Evolutionary conservation across 352 stramenopile species (phyloP).

Genomic region (Globisporangium polare): DNA sequence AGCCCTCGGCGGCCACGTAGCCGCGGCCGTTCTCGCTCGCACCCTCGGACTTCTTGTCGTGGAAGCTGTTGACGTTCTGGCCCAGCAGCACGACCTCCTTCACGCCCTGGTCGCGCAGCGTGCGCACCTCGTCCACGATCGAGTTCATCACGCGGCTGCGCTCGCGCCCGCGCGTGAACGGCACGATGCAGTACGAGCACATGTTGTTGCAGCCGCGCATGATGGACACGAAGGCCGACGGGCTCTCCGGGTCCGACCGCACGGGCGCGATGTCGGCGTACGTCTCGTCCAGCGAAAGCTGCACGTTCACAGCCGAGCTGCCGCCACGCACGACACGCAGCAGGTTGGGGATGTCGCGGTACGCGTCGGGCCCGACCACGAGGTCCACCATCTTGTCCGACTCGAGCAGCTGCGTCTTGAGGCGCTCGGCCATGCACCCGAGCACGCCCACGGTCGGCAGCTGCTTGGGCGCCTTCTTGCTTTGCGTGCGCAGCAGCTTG

Average conservation of each 20-base stretch:
- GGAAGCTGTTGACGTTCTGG: conserved; percentile 99
- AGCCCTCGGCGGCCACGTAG: conserved; percentile 89
- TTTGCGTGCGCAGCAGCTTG: conserved; percentile 52
- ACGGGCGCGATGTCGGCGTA: conserved; percentile 98
- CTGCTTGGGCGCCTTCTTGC: conserved; percentile 48
- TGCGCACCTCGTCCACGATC: conserved; percentile 94
- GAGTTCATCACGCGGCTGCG: conserved; percentile 87
- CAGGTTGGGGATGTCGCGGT: conserved; percentile 96
- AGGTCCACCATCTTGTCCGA: conserved; percentile 96
- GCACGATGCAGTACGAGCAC: conserved; percentile 99
- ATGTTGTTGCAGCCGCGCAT: conserved; percentile 99
- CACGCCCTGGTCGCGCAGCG: conserved; percentile 88
- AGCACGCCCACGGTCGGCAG: conserved; percentile 93
- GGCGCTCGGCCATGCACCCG: conserved; percentile 99
- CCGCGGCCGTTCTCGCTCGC: conserved; percentile 58
- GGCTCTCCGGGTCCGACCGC: conserved; percentile 72
- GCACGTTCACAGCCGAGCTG: conserved; percentile 90
- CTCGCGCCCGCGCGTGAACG: conserved; percentile 98
- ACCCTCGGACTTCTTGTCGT: conserved; percentile 89
- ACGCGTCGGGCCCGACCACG: conserved; percentile 97
- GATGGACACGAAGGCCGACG: conserved; percentile 97
- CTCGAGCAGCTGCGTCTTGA: conserved; percentile 96
- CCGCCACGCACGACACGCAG: conserved; percentile 82
- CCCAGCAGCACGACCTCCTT: conserved; percentile 99
- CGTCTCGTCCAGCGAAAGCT: conserved; percentile 97